Evolutionary conservation across 2,329 filamentous ascomycete genomes (phyloP).

Genomic region (Colletotrichum sp.): DNA sequence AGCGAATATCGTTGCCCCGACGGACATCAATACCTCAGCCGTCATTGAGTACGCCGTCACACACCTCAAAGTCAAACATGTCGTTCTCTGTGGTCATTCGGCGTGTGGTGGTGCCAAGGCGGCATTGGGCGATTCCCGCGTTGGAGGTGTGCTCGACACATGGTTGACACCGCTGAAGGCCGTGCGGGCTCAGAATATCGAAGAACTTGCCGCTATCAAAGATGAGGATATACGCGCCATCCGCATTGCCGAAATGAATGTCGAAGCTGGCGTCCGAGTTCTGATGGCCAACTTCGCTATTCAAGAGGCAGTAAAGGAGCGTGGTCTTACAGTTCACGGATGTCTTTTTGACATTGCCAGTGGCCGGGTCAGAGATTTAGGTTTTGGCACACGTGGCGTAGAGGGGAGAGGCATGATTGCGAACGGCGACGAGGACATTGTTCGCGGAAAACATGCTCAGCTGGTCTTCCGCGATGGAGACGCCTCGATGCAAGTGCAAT

Average conservation of each 20-base stretch:
- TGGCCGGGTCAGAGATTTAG: slow-evolving; percentile 55
- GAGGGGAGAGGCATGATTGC: slow-evolving; percentile 3
- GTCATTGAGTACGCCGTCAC: slow-evolving; percentile 82
- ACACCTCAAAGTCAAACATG: slow-evolving; percentile 73
- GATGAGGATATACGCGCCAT: slow-evolving; percentile 59
- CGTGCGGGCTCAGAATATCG: slow-evolving; percentile 49
- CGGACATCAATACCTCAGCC: slow-evolving; percentile 75
- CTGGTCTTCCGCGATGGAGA: slow-evolving; percentile 52
- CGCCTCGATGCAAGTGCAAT: slow-evolving; percentile 37
- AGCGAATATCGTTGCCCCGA: slow-evolving; percentile 78
- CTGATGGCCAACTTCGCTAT: slow-evolving; percentile 73
- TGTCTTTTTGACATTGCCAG: slow-evolving; percentile 70
- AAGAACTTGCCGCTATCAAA: slow-evolving; percentile 59
- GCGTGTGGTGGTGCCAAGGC: slow-evolving; percentile 71
- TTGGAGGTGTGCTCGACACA: slow-evolving; percentile 60
- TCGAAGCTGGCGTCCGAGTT: slow-evolving; percentile 69
- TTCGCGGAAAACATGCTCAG: slow-evolving; percentile 53
- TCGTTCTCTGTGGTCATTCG: slow-evolving; percentile 74
- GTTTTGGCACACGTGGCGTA: slow-evolving; percentile 40
- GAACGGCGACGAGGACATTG: slow-evolving; percentile 34
- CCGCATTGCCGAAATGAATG: slow-evolving; percentile 78
- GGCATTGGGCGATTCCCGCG: slow-evolving; percentile 50
- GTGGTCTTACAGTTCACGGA: slow-evolving; percentile 79
- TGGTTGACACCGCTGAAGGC: slow-evolving; percentile 59
- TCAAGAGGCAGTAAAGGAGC: slow-evolving; percentile 71